Base-by-base conservation (phyloP, 2,329 filamentous ascomycete species). In the Blumeriella jaapii region DNA sequence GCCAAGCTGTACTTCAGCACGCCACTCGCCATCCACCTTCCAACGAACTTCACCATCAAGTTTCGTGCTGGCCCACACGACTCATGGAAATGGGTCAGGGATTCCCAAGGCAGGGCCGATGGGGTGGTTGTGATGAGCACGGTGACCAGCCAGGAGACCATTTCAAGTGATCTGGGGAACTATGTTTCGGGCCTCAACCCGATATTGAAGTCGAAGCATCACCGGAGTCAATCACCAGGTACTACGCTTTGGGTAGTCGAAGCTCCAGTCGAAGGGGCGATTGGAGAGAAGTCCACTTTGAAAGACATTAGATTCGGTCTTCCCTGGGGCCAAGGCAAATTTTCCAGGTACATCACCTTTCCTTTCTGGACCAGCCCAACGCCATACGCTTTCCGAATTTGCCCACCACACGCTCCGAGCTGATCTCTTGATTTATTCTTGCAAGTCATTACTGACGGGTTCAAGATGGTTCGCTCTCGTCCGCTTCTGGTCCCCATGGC, bases 401-500 rank as follows among this genome's bases (percentile, higher is more conserved):
- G n/a, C n/a, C n/a, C n/a, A n/a, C n/a, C n/a, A n/a, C n/a, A n/a
- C n/a, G n/a, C n/a, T n/a, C n/a, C n/a, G n/a, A n/a, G n/a, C n/a
- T n/a, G n/a, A n/a, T n/a, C n/a, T n/a, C n/a, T n/a, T n/a, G n/a
- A n/a, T n/a, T 24, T 24, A 8, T 24, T 9, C 7, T 24, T 8
- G n/a, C 22, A 8, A 24, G 12, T 24, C 22, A 3, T 10, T 34
- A 24, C 45, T 52, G 14, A 51, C 16, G 11, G 2, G 18, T 10
- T 23, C 7, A 35, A 74, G 81, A 48, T 93, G 85, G 75, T 89
- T 94, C 55, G 75, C 83, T 6, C 60, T 94, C 9, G 77, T 93
- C 4, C 74, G 86, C 12, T 64, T 83, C 3, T 91, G 78, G 74
- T 71, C 69, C 20, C 80, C 86, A 1, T 96, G 89, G 89, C 62